Evolutionary conservation across 2,329 filamentous ascomycete species (phyloP), one percentile per base, ranked within the genome.

Genomic region (Talaromyces piceae): DNA sequence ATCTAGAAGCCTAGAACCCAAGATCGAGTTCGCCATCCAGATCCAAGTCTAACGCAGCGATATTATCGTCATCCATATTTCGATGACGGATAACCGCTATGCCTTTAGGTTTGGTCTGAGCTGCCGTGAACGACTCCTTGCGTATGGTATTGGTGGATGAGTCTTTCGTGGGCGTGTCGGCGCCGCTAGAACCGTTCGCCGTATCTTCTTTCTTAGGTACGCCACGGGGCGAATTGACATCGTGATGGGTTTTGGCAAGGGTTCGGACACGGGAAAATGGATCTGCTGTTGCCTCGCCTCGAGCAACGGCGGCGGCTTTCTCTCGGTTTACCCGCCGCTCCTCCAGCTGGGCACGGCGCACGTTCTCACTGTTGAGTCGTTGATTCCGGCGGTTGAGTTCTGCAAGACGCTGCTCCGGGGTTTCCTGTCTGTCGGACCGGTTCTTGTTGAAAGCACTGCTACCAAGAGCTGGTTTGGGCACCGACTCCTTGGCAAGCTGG

Each of bases 61-160:
- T 91, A 51, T 96, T 86, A 63, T 97, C 93, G 64, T 97, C 93
- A 56, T 95, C 91, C 75, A 87, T 86, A 52, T 90, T 80, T 26
- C 86, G 84, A 70, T 87, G 79, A 59, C 77, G 84, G 63, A 91
- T 87, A 45, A 89, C 86, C 11, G 83, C 83, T 57, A 80, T 65
- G 1, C 78, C 77, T 23, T 54, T 54, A 3, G 61, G 65, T 53
- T 73, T 70, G 31, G 66, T 58, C 39, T 64, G 61, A 2, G 57
- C 60, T 41, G 51, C 52, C n/a, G 52, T 58, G 13, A 56, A 58
- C 11, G 60, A 63, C 37, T 53, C 74, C 74, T 68, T 66, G 61
- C 56, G 58, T 58, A 74, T 80, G 3, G 81, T 77, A 20, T 78
- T 79, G 20, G 73, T 76, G 11, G 63, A 23, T 11, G 43, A 41